Evolutionary conservation across 2,329 filamentous ascomycete genomes (phyloP).

Genomic region (Sarocladium oryzae): DNA sequence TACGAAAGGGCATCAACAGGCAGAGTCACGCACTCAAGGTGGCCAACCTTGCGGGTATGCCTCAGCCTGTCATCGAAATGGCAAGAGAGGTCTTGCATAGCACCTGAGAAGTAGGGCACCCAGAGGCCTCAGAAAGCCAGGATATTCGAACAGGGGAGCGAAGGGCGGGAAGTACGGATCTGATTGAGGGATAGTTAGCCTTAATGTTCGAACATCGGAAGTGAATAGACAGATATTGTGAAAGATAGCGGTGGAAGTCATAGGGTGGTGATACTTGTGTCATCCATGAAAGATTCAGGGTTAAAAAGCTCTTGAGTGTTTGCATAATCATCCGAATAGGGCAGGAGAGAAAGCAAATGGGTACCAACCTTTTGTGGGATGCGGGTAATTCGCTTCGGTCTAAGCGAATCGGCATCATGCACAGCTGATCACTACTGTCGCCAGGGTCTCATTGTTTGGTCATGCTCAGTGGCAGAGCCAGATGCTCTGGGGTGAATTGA

Average conservation of each 20-base stretch:
- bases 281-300: constrained; percentile 53
- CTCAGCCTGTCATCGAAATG: constrained; percentile 61
- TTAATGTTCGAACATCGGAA: not conserved
- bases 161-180: not conserved
- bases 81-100: constrained; percentile 55
- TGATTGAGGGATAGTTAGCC: constrained; percentile 7
- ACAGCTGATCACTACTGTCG: not conserved
- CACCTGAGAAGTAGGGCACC: not conserved
- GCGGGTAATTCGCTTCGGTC: not conserved
- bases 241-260: constrained; percentile 38
- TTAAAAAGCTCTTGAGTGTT: constrained; percentile 61
- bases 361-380: constrained; percentile 37
- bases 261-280: constrained; percentile 50
- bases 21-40: constrained; percentile 92
- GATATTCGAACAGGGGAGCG: not conserved
- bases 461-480: constrained; percentile 18
- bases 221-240: constrained; percentile 11
- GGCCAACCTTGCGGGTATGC: constrained; percentile 78
- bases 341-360: constrained; percentile 13
- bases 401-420: constrained; percentile 2
- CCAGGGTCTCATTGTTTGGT: not conserved
- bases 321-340: constrained; percentile 48
- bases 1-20: constrained; percentile 76
- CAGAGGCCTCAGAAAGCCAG: not conserved
- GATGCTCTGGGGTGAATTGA: constrained; percentile 31